A percentile compares a stretch with the other conserved stretches of the same genome.
These are phyloP conservation scores for Cryptococcus sp. DNA, from an alignment of 1,284 basidiomycete species.

Conservation along the genomic window DNA sequence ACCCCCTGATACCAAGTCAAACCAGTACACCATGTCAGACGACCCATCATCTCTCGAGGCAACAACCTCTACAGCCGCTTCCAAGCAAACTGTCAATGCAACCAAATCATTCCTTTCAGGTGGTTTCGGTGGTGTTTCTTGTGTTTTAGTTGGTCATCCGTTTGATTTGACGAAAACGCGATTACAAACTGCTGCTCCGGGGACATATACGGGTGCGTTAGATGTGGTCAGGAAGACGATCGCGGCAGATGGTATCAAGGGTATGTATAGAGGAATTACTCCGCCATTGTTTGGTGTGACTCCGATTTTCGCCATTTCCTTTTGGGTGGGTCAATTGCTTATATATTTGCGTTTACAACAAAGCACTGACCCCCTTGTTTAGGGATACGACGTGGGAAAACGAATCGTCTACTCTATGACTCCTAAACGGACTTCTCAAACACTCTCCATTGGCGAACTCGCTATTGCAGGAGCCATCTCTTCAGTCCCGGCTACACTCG, in stretches of 20 bases:
- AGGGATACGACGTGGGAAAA: slow-evolving; percentile 95
- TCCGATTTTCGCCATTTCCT: slow-evolving; percentile 96
- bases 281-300: slow-evolving; percentile 95
- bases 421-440: slow-evolving; percentile 45
- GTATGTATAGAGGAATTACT: slow-evolving; percentile 93
- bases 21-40: slow-evolving; percentile 29
- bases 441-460: slow-evolving; percentile 74
- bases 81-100: slow-evolving; percentile 35
- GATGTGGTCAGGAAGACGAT: slow-evolving; percentile 91
- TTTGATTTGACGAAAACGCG: slow-evolving; percentile 97
- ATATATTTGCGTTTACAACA: neutral
- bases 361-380: neutral
- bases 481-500: slow-evolving; percentile 83
- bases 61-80: slow-evolving; percentile 4
- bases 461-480: slow-evolving; percentile 92
- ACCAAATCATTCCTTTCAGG: slow-evolving; percentile 83
- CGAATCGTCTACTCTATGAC: slow-evolving; percentile 68
- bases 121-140: slow-evolving; percentile 72
- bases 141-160: slow-evolving; percentile 70
- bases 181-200: slow-evolving; percentile 86
- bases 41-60: slow-evolving; percentile 28
- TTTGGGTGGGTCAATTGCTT: slow-evolving; percentile 68
- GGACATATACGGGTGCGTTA: slow-evolving; percentile 84
- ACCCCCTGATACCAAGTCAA: neutral
- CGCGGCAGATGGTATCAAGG: slow-evolving; percentile 79